Evolutionary conservation across 768 basidiomycete species (phyloP), one percentile per base, ranked within the genome.

Genomic region (Neoboletus subvelutipes): DNA sequence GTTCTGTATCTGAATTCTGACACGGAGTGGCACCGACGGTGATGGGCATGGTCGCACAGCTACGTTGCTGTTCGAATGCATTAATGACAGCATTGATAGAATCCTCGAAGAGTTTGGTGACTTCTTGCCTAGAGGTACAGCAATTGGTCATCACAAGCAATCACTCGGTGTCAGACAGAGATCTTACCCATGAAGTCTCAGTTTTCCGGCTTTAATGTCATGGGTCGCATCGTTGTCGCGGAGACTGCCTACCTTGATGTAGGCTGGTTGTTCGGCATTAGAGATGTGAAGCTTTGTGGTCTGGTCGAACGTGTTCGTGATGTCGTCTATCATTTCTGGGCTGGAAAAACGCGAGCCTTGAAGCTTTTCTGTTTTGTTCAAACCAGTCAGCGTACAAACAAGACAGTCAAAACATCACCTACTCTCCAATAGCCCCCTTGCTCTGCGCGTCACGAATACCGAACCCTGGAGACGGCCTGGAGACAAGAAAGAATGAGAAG

Each of bases 51-150:
- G 50, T 41, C 2, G 70, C 62, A 12, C 57, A 58, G 3, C 43
- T 56, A 5, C 61, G 61, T 52, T 75, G 72, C 0, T 67, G 48
- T 37, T 64, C 59, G 20, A 80, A 71, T 15, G 71, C 72, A 2
- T 64, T 63, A 10, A 69, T 64, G 24, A 73, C 71, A 1, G 55
- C 67, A 4, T 64, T 49, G 13, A 78, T 58, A 1, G 78, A 80
- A 2, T 76, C 76, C 22, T 76, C 71, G 50, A 81, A 82, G 47
- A 78, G 75, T 1, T 60, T 54, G 6, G 68, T 70, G 15, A 77
- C 72, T 28, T 74, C 72, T n/a, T 61, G 36, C 9, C 77, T 78
- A 42, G n/a, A 58, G 26, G 3, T 9, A 31, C 13, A 17, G 9
- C 8, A 24, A 13, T 22, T 36, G 1, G 36, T 17, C 15, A 29